Evolutionary conservation across 306 rosid genomes (phyloP), one percentile per base, ranked within the genome.

Genomic region (Hippophae gyantsensis): DNA sequence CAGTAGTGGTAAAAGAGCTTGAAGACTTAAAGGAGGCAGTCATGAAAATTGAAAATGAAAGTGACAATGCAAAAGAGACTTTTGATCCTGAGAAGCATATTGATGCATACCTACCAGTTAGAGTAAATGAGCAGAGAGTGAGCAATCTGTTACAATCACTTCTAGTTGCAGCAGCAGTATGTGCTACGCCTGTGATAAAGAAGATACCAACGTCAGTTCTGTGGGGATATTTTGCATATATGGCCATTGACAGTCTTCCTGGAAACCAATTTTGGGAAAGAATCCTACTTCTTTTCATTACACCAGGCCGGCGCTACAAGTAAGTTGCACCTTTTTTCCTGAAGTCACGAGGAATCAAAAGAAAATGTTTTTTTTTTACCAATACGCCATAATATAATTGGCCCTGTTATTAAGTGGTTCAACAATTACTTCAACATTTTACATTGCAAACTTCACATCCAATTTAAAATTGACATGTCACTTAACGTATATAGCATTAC

Each of bases 191-290:
- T 42, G 67, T 60, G 48, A 66, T 82, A 7, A 75, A 61, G 48
- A 72, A 46, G 70, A 78, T 78, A 53, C 81, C 87, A 3, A 78
- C 81, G 63, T 75, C 84, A 2, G 81, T 78, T 61, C 63, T 75
- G 13, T 82, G 87, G 87, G 87, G 87, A 43, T 82, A 78, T 44
- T 82, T 82, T 58, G 81, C 84, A 6, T 82, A 60, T 75, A 82
- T 78, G 84, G 84, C 87, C 57, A 75, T 78, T 42, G 81, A 82
- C 55, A 82, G 87, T 70, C 87, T 82, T 72, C 87, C 84, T 8
- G 81, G 84, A 42, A 82, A 78, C 49, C 84, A 82, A 23, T 82
- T 82, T 26, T 78, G 81, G 84, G 81, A 82, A 57, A 78, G 84
- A 43, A 63, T 75, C 45, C 45, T 69, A 23, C 74, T 82, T 11